phyloP scores from a whole-genome alignment of 1,284 basidiomycete species.

The Fomitopsis schrenkii region DNA sequence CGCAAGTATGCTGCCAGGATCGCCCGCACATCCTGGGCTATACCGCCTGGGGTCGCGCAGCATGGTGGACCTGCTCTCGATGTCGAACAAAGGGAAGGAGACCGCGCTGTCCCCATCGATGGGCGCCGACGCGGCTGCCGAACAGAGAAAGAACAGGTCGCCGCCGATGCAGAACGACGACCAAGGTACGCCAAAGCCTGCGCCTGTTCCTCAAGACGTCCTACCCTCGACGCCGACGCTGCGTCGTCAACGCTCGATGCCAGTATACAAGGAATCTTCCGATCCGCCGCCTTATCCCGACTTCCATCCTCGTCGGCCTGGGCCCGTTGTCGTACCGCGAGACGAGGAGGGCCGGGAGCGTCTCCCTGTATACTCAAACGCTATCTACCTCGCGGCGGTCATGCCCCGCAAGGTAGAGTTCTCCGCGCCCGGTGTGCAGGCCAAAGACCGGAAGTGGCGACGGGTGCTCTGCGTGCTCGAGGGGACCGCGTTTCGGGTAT shows the following conservation, averaged over 20 bases:
- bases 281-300: slow-evolving; percentile 50
- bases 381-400: slow-evolving; percentile 79
- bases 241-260: slow-evolving; percentile 53
- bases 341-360: slow-evolving; percentile 78
- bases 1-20: slow-evolving; percentile 15
- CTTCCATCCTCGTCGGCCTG: slow-evolving; percentile 26
- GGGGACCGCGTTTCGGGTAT: slow-evolving; percentile 86
- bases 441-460: slow-evolving; percentile 90
- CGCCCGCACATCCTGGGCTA: slow-evolving; percentile 39
- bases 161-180: slow-evolving; percentile 8
- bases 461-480: slow-evolving; percentile 88
- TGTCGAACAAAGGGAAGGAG: slow-evolving; percentile 27
- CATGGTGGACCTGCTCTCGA: slow-evolving; percentile 45
- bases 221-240: slow-evolving; percentile 24
- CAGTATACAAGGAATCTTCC: slow-evolving; percentile 43
- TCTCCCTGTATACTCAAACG: slow-evolving; percentile 82
- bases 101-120: slow-evolving; percentile 16
- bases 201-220: slow-evolving; percentile 9
- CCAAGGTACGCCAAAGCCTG: slow-evolving; percentile 10
- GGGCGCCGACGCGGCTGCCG: background rate
- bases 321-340: slow-evolving; percentile 37
- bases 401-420: slow-evolving; percentile 98
- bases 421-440: slow-evolving; percentile 76
- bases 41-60: slow-evolving; percentile 62
- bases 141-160: slow-evolving; percentile 6